A percentile compares a stretch with the other conserved stretches of the same genome.
Evolutionary conservation across 345 rosid species (phyloP).

Genomic region (Cochlearia excelsa): DNA sequence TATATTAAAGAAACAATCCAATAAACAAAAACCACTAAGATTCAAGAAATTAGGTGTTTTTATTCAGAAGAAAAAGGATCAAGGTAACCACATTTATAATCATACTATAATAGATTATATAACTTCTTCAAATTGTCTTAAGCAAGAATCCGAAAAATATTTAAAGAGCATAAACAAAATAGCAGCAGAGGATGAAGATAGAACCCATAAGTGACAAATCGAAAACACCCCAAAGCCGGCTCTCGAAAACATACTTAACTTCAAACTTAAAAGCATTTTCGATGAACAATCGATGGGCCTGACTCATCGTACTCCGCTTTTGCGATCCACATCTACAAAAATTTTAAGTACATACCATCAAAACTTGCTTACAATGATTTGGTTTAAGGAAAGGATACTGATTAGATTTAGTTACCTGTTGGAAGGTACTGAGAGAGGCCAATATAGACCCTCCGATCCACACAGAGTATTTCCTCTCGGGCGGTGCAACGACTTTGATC

Average conservation of each 20-base stretch:
- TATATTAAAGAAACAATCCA: no score
- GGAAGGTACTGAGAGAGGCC: conserved; percentile 74
- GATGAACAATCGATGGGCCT: conserved; percentile 42
- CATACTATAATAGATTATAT: conserved; percentile 21
- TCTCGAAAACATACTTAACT: conserved; percentile 18
- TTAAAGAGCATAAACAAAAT: conserved; percentile 16
- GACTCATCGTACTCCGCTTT: no score
- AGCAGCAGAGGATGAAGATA: conserved; percentile 16
- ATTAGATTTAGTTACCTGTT: no score
- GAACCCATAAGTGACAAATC: conserved; percentile 5
- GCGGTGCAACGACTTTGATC: conserved; percentile 46
- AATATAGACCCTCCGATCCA: conserved; percentile 89
- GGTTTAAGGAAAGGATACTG: no score
- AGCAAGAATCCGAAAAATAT: conserved; percentile 11
- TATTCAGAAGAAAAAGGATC: no score
- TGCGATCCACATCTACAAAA: conserved; percentile 79
- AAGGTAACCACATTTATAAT: no score
- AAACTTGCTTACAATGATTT: no score
- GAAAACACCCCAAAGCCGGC: conserved; percentile 24
- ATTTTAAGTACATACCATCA: not conserved
- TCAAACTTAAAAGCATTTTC: conserved; percentile 75
- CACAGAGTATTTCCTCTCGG: conserved; percentile 84
- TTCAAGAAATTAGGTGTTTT: no score
- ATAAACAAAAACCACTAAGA: no score
- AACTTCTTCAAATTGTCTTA: conserved; percentile 17